phyloP scores from a whole-genome alignment of 2,329 filamentous ascomycete species.

The Neurospora sp. region DNA sequence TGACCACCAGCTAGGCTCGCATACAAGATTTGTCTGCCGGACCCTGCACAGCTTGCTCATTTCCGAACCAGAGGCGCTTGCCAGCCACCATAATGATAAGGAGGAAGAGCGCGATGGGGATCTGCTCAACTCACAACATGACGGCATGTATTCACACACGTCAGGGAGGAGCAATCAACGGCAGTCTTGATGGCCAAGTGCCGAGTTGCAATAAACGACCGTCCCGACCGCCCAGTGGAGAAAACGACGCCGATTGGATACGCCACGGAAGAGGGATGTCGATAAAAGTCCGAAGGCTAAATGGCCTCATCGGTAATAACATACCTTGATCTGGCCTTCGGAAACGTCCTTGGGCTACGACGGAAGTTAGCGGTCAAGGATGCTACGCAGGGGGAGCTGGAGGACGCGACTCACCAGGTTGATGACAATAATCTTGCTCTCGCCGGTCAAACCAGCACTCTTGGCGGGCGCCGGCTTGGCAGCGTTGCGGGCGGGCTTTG shows the following conservation, averaged over 20 bases:
- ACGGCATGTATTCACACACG: constrained; percentile 8
- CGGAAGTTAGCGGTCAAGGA: constrained; percentile 34
- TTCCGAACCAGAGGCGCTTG: constrained; percentile 17
- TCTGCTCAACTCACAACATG: constrained; percentile 17
- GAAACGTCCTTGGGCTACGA: constrained; percentile 85
- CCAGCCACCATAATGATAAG: constrained; percentile 17
- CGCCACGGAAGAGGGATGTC: constrained; percentile 38
- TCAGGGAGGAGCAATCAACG: constrained; percentile 15
- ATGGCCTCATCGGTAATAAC: constrained; percentile 86
- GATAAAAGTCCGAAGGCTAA: constrained; percentile 61
- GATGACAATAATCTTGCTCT: constrained; percentile 98
- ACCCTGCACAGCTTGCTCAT: constrained; percentile 7
- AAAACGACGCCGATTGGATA: constrained; percentile 19
- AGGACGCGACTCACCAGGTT: constrained; percentile 66
- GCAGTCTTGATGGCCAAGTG: constrained; percentile 14
- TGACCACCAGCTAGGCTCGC: constrained; percentile 9
- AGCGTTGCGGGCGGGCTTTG: constrained; percentile 48
- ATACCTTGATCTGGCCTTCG: constrained; percentile 99
- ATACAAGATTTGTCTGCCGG: constrained; percentile 9
- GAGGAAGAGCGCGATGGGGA: constrained; percentile 12
- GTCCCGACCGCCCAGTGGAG: constrained; percentile 14
- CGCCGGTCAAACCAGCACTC: constrained; percentile 50
- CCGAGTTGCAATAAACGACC: constrained; percentile 8
- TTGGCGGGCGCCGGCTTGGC: constrained; percentile 57
- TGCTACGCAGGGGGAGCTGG: background rate